Evolutionary conservation across 108 stramenopile species (phyloP).

Genomic region (Phaeodactylum tricornutum): DNA sequence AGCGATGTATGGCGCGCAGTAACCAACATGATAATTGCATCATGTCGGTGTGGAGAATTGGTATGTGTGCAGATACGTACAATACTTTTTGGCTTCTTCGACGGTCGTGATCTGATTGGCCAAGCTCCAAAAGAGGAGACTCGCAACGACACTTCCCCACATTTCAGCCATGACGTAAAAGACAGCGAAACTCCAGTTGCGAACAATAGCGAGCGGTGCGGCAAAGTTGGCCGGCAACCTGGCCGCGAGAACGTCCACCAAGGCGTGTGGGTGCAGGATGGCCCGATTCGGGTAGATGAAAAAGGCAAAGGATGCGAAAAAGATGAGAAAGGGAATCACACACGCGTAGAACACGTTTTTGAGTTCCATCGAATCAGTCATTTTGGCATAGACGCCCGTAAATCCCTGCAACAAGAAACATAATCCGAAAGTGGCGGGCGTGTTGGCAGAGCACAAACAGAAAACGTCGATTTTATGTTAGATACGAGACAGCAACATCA

Average conservation of each 20-base stretch:
- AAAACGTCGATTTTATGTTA: not conserved
- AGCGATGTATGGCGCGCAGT: no score
- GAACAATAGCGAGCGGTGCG: constrained; percentile 73
- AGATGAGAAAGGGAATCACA: constrained; percentile 82
- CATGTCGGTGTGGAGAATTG: no score
- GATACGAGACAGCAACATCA: not conserved
- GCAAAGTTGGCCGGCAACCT: constrained; percentile 64
- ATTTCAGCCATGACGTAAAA: constrained; percentile 99
- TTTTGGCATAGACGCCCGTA: constrained; percentile 78
- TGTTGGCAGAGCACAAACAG: constrained; percentile 7
- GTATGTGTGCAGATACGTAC: constrained; percentile 61
- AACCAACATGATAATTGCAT: no score
- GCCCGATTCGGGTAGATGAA: constrained; percentile 81
- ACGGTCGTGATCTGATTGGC: constrained; percentile 97
- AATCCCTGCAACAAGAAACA: constrained; percentile 34
- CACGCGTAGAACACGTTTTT: constrained; percentile 86
- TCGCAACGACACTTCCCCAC: constrained; percentile 94
- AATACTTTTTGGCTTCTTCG: constrained; percentile 94
- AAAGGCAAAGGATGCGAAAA: constrained; percentile 83
- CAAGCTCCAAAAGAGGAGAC: constrained; percentile 96
- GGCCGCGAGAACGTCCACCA: constrained; percentile 59
- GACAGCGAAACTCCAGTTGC: constrained; percentile 94
- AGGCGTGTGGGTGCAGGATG: constrained; percentile 82
- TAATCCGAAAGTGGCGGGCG: constrained; percentile 10
- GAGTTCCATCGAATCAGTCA: constrained; percentile 80